Conservation (phyloP, 192 early-diverging fungal species). For the Linnemannia zychae region DNA sequence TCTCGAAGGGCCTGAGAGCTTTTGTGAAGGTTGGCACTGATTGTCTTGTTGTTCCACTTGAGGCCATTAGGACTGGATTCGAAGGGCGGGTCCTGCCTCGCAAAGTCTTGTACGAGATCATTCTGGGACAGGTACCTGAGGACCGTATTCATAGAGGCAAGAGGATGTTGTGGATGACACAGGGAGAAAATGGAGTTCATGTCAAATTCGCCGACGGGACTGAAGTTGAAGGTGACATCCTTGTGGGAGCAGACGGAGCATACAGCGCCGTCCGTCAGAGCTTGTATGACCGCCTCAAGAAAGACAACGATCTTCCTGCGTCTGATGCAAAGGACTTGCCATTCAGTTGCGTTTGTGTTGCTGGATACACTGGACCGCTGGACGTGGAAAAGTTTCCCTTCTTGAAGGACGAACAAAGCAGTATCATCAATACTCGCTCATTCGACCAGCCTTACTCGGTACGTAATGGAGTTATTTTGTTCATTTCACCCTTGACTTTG, state of each 20-base stretch:
- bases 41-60: background rate
- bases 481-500: no score
- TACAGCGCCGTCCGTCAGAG: constrained; percentile 23
- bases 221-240: constrained; percentile 12
- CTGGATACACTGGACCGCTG: constrained; percentile 13
- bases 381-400: background rate
- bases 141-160: constrained; percentile 34
- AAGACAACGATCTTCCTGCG: background rate
- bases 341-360: constrained; percentile 14
- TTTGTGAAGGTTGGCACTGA: no score
- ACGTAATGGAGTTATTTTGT: background rate
- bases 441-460: constrained; percentile 16
- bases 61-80: background rate
- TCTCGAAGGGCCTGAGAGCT: no score
- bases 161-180: constrained; percentile 9
- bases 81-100: background rate
- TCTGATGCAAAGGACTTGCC: constrained; percentile 6
- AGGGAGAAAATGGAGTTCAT: constrained; percentile 25
- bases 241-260: constrained; percentile 36
- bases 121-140: constrained; percentile 9
- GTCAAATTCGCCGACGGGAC: constrained; percentile 8
- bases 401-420: background rate
- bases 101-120: constrained; percentile 1
- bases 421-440: background rate
- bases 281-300: constrained; percentile 7